Evolutionary conservation across 2,329 filamentous ascomycete species (phyloP).

Genomic region (Onygenales sp.): DNA sequence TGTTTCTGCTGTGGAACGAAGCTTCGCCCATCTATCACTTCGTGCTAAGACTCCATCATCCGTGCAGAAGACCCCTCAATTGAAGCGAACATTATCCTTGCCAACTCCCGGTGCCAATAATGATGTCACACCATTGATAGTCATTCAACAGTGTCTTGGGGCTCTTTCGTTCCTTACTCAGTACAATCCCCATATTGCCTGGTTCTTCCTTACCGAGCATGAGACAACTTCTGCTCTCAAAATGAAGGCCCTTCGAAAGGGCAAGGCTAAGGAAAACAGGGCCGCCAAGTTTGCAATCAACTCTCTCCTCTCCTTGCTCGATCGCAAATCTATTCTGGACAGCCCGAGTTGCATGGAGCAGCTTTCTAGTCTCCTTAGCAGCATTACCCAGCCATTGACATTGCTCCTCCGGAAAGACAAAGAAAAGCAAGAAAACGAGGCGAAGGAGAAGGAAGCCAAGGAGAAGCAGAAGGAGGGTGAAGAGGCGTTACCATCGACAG

Average conservation of each 20-base stretch:
- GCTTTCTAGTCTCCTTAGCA: slow-evolving; percentile 74
- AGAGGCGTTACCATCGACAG: slow-evolving; percentile 11
- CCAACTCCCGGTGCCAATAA: slow-evolving; percentile 53
- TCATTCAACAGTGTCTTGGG: slow-evolving; percentile 89
- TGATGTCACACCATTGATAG: slow-evolving; percentile 86
- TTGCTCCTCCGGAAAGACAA: slow-evolving; percentile 74
- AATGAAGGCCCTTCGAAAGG: slow-evolving; percentile 67
- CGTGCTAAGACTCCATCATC: slow-evolving; percentile 72
- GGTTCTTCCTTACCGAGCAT: slow-evolving; percentile 90
- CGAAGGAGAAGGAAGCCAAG: slow-evolving; percentile 32
- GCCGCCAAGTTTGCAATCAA: slow-evolving; percentile 86
- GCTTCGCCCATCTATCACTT: slow-evolving; percentile 85
- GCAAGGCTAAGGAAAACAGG: slow-evolving; percentile 77
- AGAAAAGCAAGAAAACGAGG: slow-evolving; percentile 49
- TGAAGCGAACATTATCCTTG: slow-evolving; percentile 66
- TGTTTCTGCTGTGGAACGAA: slow-evolving; percentile 86
- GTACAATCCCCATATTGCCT: slow-evolving; percentile 77
- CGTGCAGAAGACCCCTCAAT: slow-evolving; percentile 71
- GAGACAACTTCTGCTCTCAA: slow-evolving; percentile 72
- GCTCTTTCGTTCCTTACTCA: slow-evolving; percentile 74
- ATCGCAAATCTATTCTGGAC: slow-evolving; percentile 92
- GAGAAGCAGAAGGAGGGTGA: slow-evolving; percentile 26
- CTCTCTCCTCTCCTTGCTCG: slow-evolving; percentile 74
- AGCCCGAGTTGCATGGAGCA: slow-evolving; percentile 96
- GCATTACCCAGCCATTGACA: slow-evolving; percentile 78